Evolutionary conservation across 164 flowering plant species (phyloP).

Genomic region (Liquidambar formosana): DNA sequence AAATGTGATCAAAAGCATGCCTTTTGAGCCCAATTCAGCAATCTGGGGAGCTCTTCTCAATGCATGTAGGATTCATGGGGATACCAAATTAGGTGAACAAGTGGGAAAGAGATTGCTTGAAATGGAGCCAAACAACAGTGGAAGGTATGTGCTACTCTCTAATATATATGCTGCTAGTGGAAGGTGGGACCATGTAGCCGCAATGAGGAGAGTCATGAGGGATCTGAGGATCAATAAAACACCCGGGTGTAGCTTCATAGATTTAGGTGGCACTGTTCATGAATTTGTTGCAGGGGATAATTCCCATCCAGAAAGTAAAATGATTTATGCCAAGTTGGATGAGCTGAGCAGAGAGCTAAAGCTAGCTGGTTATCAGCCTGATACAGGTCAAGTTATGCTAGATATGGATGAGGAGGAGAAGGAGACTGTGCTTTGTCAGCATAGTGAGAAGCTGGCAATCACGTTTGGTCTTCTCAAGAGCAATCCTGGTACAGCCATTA

Average conservation of each 20-base stretch:
- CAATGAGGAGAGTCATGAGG: slow-evolving; percentile 16
- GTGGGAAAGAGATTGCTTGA: slow-evolving; percentile 24
- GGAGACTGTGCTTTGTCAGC: slow-evolving; percentile 24
- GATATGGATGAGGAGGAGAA: slow-evolving; percentile 34
- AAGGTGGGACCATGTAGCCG: slow-evolving; percentile 22
- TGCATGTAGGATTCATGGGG: slow-evolving; percentile 24
- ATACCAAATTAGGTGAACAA: slow-evolving; percentile 18
- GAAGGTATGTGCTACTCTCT: slow-evolving; percentile 27
- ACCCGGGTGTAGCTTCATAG: slow-evolving; percentile 29
- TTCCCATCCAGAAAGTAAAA: slow-evolving; percentile 14
- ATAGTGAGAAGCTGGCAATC: slow-evolving; percentile 32
- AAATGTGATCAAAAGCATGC: slow-evolving; percentile 17
- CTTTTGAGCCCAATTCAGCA: slow-evolving; percentile 19
- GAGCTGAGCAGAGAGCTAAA: slow-evolving; percentile 17
- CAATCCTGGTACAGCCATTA: slow-evolving; percentile 20
- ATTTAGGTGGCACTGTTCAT: slow-evolving; percentile 17
- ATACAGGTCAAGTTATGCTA: slow-evolving; percentile 15
- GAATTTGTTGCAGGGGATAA: slow-evolving; percentile 29
- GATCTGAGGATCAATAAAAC: slow-evolving; percentile 15
- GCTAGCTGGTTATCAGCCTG: slow-evolving; percentile 21
- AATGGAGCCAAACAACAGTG: slow-evolving; percentile 31
- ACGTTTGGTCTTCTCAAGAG: slow-evolving; percentile 26
- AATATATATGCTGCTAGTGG: slow-evolving; percentile 22
- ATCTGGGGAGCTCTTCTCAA: slow-evolving; percentile 25
- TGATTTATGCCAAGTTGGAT: slow-evolving; percentile 17